Percentiles rank a stretch among this genome's conserved stretches.
phyloP scores from a whole-genome alignment of 257 asterid species.

The Solanum corneliomulleri region DNA sequence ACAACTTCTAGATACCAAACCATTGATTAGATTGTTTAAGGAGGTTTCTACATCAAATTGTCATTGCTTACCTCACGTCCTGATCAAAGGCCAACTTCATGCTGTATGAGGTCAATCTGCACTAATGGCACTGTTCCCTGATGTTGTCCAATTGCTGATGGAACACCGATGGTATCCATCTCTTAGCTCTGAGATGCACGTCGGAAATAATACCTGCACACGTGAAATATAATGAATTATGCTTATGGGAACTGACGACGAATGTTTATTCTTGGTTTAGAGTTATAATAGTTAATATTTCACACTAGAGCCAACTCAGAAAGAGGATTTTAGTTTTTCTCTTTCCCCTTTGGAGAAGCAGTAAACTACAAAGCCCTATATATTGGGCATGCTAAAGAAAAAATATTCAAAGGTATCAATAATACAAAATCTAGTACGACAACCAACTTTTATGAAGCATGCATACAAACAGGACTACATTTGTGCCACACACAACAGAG shows the following conservation, averaged over 20 bases:
- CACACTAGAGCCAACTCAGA: not conserved
- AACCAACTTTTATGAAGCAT: not conserved
- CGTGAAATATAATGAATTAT: not conserved
- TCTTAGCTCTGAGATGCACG: slow-evolving; percentile 25
- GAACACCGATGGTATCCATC: not conserved
- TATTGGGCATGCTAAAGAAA: not conserved
- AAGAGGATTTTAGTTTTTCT: not conserved
- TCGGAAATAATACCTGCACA: slow-evolving; percentile 70
- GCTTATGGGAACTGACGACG: not conserved
- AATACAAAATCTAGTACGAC: not conserved
- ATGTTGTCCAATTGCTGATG: not conserved
- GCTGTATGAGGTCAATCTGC: not conserved
- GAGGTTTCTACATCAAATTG: not conserved
- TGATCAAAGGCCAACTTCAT: not conserved
- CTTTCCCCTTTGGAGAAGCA: not conserved
- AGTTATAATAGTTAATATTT: not conserved
- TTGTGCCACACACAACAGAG: not conserved
- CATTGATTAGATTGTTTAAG: not conserved
- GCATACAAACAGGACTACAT: not conserved
- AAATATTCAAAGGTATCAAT: not conserved
- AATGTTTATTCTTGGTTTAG: not conserved
- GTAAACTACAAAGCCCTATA: not conserved
- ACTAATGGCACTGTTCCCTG: not conserved
- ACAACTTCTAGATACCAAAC: not conserved
- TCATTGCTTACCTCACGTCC: not conserved